Base-by-base conservation (phyloP, 257 asterid genomes). In the Nicotiana tabacum region DNA sequence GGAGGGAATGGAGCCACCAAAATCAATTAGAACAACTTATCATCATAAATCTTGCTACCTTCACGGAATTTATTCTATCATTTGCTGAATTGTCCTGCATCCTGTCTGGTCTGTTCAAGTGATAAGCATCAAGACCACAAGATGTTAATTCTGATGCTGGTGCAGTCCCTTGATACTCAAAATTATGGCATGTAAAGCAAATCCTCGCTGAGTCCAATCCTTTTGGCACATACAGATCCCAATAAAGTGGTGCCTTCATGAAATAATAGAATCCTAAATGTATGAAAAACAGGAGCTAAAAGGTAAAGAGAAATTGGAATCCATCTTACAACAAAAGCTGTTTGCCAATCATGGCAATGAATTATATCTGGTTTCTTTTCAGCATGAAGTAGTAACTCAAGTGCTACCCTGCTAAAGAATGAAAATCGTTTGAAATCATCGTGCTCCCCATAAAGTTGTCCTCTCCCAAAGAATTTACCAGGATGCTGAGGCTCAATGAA, bases 301-400 rank as follows among this genome's bases (percentile, higher is more conserved):
- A 10, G 69, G 84, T 70, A 55, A 61, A 78, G 66, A 51, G 74
- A 82, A 69, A 81, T 43, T 9, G 77, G 66, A 84, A 82, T 69
- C 8, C 72, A 79, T 72, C 97, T 13, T 94, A 96, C 99, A 80
- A 94, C 90, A 84, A 96, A 96, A 80, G 98, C 93, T 84, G 99
- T 96, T 88, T 96, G 99, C 99, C 99, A 96, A 88, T 96, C 99
- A 90, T 96, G 99, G 86, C 98, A 94, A 83, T 96, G 99, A 83
- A 96, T 93, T 62, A 96, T 92, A 82, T 93, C 98, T 0, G 99
- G 98, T 85, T 87, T 92, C 88, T 96, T 96, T 79, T 95, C 98
- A 87, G 95, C 92, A 88, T 92, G 99, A 85, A 86, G 91, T 87
- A 96, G 74, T 68, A 96, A 87, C 90, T 96, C 99, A 83, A 96